Conservation (phyloP, 2,329 filamentous ascomycete genomes). For the Penicillium concentricum region DNA sequence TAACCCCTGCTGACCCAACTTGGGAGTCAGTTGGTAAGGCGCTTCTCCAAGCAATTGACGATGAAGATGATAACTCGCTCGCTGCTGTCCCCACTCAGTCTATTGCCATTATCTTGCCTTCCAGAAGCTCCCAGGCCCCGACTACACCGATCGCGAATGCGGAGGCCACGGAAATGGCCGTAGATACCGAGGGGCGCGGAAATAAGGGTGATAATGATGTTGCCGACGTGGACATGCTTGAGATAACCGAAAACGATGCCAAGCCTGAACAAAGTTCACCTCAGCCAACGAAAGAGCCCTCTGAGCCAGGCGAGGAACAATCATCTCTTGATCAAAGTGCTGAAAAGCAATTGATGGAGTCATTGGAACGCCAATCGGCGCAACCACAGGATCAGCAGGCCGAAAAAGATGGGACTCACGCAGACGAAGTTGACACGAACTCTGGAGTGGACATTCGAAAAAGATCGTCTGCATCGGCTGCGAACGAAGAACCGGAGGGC, state of each 20-base stretch:
- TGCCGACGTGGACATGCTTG: slow-evolving; percentile 15
- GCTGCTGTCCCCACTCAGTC: slow-evolving; percentile 37
- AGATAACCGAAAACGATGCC: slow-evolving; percentile 12
- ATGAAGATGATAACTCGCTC: slow-evolving; percentile 38
- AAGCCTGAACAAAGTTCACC: slow-evolving; percentile 8
- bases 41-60: slow-evolving; percentile 46
- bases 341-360: slow-evolving; percentile 40
- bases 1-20: slow-evolving; percentile 34
- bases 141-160: slow-evolving; percentile 14
- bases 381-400: slow-evolving; percentile 20
- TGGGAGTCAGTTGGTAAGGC: slow-evolving; percentile 52
- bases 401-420: slow-evolving; percentile 24
- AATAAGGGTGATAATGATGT: slow-evolving; percentile 14
- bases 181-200: slow-evolving; percentile 10
- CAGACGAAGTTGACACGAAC: slow-evolving; percentile 35
- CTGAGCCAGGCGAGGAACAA: slow-evolving; percentile 32
- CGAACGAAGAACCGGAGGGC: slow-evolving; percentile 58
- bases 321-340: slow-evolving; percentile 36
- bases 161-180: slow-evolving; percentile 13
- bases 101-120: slow-evolving; percentile 45
- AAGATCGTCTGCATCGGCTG: slow-evolving; percentile 60
- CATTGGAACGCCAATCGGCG: slow-evolving; percentile 32
- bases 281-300: slow-evolving; percentile 13
- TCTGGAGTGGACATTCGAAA: slow-evolving; percentile 51
- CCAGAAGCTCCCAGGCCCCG: slow-evolving; percentile 24